Conservation (phyloP, 23 red algal genomes). For the Chondrus crispus region DNA sequence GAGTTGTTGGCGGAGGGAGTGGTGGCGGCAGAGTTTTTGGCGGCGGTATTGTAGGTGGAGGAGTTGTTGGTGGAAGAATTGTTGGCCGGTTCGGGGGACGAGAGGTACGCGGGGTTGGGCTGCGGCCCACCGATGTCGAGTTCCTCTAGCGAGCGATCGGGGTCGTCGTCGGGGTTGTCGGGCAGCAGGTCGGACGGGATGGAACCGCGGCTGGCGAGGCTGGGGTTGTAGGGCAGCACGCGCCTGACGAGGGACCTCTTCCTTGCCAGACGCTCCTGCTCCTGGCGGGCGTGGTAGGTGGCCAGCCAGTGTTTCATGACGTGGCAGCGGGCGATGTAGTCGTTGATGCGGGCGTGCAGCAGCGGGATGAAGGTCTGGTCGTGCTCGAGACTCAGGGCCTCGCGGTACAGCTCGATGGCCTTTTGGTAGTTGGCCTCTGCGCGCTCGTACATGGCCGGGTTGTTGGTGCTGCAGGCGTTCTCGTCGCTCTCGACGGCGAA, state of each 20-base stretch:
- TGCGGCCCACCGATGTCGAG: background rate
- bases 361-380: background rate
- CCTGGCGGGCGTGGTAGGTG: background rate
- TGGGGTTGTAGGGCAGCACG: background rate
- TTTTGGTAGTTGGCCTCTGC: background rate
- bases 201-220: background rate
- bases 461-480: background rate
- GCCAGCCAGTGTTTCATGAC: background rate
- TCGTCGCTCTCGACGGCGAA: background rate
- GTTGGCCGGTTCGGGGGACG: background rate
- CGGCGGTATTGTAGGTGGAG: background rate
- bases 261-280: no score
- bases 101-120: background rate
- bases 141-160: no score
- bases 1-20: no score
- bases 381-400: background rate
- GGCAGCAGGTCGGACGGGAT: background rate
- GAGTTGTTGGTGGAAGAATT: no score
- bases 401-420: background rate
- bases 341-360: background rate
- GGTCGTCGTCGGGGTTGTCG: background rate
- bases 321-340: background rate
- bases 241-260: no score
- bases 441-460: background rate
- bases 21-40: background rate